These are phyloP conservation scores for Zhuliangozyma blackwelliae DNA, from an alignment of 1,139 yeast genomes.

Conservation along the genomic window DNA sequence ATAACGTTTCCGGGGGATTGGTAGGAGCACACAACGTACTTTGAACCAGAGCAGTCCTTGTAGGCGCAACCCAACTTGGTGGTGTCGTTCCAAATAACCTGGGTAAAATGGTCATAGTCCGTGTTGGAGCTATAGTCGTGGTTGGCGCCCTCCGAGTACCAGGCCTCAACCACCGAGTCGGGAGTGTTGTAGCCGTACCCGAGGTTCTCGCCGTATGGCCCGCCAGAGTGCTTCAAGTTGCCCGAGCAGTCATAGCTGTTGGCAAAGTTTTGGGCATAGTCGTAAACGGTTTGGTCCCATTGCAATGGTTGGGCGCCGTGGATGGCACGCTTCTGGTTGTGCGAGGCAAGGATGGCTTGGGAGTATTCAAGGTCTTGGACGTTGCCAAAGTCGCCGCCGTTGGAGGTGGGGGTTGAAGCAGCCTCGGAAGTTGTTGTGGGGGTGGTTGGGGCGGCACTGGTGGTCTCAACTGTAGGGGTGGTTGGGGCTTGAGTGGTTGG, in stretches of 20 bases:
- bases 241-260: conserved; percentile 68
- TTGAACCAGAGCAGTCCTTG: conserved; percentile 43
- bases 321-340: conserved; percentile 63
- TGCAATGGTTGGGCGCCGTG: conserved; percentile 58
- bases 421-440: conserved; percentile 7
- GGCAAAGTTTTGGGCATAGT: conserved; percentile 69
- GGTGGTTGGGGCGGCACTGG: conserved; percentile 1
- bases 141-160: conserved; percentile 68
- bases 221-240: conserved; percentile 68
- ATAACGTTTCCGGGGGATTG: conserved; percentile 49
- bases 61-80: conserved; percentile 74
- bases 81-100: conserved; percentile 74
- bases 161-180: conserved; percentile 61
- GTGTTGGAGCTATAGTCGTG: conserved; percentile 48
- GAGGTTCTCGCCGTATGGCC: conserved; percentile 81
- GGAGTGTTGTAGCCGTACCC: conserved; percentile 67
- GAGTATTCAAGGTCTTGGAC: conserved; percentile 9
- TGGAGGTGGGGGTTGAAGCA: conserved; percentile 4
- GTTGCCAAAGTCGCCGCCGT: conserved; percentile 7
- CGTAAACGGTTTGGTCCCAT: conserved; percentile 64
- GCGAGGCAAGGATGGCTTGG: conserved; percentile 45
- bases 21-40: conserved; percentile 51
- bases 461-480: conserved; percentile 1
- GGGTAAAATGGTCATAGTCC: conserved; percentile 73
- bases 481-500: conserved; percentile 5